Conservation (phyloP, 2,329 filamentous ascomycete species). For the Trichoderma aggressivum region DNA sequence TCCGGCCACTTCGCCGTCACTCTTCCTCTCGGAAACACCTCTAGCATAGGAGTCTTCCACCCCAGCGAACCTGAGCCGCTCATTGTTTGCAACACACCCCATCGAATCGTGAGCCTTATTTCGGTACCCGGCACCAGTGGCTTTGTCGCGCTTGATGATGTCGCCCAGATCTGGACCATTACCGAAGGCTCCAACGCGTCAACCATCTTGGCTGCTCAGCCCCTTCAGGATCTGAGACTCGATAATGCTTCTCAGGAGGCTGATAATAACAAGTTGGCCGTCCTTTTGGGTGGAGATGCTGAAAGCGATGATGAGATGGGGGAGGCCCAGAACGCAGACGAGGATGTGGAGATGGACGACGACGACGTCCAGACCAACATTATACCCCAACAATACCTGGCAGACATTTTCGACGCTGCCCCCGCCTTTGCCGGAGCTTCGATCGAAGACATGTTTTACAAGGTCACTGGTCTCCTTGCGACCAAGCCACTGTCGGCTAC, state of each 20-base stretch:
- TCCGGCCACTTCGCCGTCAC: constrained; percentile 66
- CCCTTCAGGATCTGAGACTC: constrained; percentile 53
- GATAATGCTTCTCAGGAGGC: constrained; percentile 36
- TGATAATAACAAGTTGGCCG: constrained; percentile 27
- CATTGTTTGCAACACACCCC: constrained; percentile 53
- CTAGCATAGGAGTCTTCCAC: constrained; percentile 65
- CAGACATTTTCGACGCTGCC: constrained; percentile 66
- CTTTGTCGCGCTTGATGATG: constrained; percentile 72
- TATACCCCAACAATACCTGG: constrained; percentile 64
- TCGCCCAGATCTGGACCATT: constrained; percentile 66
- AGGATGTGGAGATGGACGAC: constrained; percentile 45
- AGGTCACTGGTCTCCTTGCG: constrained; percentile 60
- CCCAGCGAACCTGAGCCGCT: constrained; percentile 57
- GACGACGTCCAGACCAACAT: constrained; percentile 55
- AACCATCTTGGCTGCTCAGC: constrained; percentile 50
- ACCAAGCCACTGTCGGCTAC: constrained; percentile 46
- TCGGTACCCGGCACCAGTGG: constrained; percentile 63
- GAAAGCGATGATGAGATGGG: constrained; percentile 42
- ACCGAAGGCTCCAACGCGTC: constrained; percentile 57
- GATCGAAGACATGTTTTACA: constrained; percentile 72
- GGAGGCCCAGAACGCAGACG: constrained; percentile 33
- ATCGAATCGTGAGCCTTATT: constrained; percentile 63
- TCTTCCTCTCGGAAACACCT: constrained; percentile 45
- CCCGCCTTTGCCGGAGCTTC: constrained; percentile 67
- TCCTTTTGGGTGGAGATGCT: constrained; percentile 38